These are phyloP conservation scores for Spathaspora arborariae DNA, from an alignment of 805 yeast genomes.

Conservation along the genomic window DNA sequence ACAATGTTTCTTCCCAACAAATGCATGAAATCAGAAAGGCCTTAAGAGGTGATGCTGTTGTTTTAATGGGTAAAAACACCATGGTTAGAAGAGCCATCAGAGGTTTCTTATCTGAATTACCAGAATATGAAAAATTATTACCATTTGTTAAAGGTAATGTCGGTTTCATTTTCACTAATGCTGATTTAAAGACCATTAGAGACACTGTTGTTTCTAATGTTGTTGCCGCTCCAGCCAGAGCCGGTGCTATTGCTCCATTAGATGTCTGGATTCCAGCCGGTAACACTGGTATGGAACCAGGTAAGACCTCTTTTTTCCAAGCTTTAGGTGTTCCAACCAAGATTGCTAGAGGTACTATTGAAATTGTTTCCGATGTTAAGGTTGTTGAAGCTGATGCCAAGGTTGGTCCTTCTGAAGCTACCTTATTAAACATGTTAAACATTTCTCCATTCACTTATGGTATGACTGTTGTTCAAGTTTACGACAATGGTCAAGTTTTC, in stretches of 20 bases:
- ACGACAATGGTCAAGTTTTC: constrained; percentile 98
- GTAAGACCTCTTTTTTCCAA: constrained; percentile 99
- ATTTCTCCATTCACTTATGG: constrained; percentile 99
- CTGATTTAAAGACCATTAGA: constrained; percentile 88
- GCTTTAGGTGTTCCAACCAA: constrained; percentile 99
- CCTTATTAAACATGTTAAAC: constrained; percentile 98
- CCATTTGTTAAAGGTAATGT: constrained; percentile 97
- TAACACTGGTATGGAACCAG: constrained; percentile 99
- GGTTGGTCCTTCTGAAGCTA: constrained; percentile 99
- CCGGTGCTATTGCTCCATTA: constrained; percentile 98
- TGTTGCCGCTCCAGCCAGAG: constrained; percentile 99
- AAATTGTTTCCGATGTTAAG: constrained; percentile 94
- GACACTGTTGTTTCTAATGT: constrained; percentile 84
- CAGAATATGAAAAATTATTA: constrained; percentile 92
- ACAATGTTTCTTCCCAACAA: constrained; percentile 99
- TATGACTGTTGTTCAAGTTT: constrained; percentile 93
- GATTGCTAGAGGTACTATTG: constrained; percentile 99
- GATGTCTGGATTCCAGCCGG: constrained; percentile 98
- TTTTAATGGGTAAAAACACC: constrained; percentile 99
- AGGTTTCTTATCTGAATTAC: constrained; percentile 88
- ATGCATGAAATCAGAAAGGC: constrained; percentile 99
- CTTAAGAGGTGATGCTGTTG: constrained; percentile 91
- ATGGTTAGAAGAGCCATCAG: constrained; percentile 99
- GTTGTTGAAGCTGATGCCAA: constrained; percentile 81
- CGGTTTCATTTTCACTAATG: constrained; percentile 99